Base-by-base conservation (phyloP, 805 yeast genomes). In the Vanderwaltozyma yarrowii region DNA sequence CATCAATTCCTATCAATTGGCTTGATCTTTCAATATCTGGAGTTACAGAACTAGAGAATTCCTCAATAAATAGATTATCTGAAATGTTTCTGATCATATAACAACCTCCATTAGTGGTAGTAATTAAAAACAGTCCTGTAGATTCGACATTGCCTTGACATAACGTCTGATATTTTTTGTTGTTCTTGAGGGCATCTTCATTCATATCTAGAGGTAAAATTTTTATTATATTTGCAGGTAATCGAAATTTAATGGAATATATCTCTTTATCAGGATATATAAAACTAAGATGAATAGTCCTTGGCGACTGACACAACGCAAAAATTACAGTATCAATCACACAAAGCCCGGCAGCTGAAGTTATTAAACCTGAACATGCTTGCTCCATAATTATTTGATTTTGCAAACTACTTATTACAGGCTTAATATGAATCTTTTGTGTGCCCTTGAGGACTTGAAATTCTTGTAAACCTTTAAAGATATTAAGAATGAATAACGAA, bases 381-480 rank as follows among this genome's bases (percentile, higher is more conserved):
- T 41, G 35, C 10, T 28, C 29, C 12, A 33, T 9, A 26, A 10
- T 39, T 32, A 19, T 23, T 8, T 7, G 27, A 24, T 24, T 24
- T 11, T 24, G 27, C 27, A 24, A 24, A 24, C 27, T 24, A 24
- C n/a, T 20, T 4, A 12, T 14, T 6, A 36, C 37, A 15, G 31
- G 33, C 13, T 31, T 30, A 8, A 43, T 16, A 11, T 15, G 5
- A 20, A 19, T 27, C 24, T 14, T 20, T 15, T 21, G 15, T 6
- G 15, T 21, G 5, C 11, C 9, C 2, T 24, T 15, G 11, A 5
- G 2, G 42, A 13, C 16, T 27, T 19, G 33, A 24, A 37, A 43
- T 32, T 44, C 42, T 25, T 40, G 47, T 10, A 47, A 33, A 3
- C 58, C 58, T 36, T 41, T 44, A 8, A 39, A 37, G 2, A 45